phyloP scores from a whole-genome alignment of 805 yeast genomes.

The Kazachstania psychrophila region DNA sequence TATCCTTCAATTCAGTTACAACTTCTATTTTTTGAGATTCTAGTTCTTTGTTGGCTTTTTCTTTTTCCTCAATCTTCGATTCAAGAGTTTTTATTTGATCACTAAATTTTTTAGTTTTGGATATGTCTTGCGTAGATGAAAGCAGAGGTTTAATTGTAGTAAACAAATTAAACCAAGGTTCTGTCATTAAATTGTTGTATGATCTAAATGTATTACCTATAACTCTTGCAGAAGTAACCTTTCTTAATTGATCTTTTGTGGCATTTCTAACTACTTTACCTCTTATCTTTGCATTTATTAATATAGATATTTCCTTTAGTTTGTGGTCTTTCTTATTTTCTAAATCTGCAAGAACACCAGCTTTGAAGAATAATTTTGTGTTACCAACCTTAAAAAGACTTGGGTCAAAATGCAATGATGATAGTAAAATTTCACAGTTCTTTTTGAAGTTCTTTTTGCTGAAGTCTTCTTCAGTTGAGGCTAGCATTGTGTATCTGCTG shows the following conservation, averaged over 20 bases:
- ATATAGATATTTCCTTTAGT: slow-evolving; percentile 44
- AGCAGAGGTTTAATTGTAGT: slow-evolving; percentile 67
- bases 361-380: slow-evolving; percentile 88
- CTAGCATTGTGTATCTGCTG: slow-evolving; percentile 61
- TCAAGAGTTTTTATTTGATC: slow-evolving; percentile 48
- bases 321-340: slow-evolving; percentile 68
- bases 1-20: slow-evolving; percentile 23
- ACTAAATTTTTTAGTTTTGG: slow-evolving; percentile 47
- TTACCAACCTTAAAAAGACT: slow-evolving; percentile 82
- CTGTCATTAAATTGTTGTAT: slow-evolving; percentile 40
- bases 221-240: slow-evolving; percentile 60
- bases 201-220: slow-evolving; percentile 52
- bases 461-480: slow-evolving; percentile 37
- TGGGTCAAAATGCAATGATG: slow-evolving; percentile 59
- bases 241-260: slow-evolving; percentile 41
- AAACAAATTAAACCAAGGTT: slow-evolving; percentile 75
- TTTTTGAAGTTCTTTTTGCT: slow-evolving; percentile 42
- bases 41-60: slow-evolving; percentile 26
- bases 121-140: slow-evolving; percentile 50
- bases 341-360: slow-evolving; percentile 87
- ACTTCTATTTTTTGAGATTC: slow-evolving; percentile 21
- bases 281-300: slow-evolving; percentile 54
- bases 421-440: slow-evolving; percentile 58
- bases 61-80: slow-evolving; percentile 33
- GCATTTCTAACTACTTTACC: slow-evolving; percentile 52